A percentile compares a stretch with the other conserved stretches of the same genome.
Evolutionary conservation across 345 rosid species (phyloP).

Genomic region (Ceriops decandra): DNA sequence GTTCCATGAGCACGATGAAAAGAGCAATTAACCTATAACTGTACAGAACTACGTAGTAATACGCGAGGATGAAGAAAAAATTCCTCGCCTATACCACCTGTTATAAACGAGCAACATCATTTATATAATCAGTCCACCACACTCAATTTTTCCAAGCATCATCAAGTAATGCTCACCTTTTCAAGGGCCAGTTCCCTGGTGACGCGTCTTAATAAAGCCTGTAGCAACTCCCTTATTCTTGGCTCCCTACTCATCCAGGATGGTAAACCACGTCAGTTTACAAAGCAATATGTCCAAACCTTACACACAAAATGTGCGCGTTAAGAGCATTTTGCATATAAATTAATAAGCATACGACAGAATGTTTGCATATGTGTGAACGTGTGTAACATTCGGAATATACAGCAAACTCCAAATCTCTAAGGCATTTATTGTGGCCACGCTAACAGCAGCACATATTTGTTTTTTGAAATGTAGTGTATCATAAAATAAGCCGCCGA

Average conservation of each 20-base stretch:
- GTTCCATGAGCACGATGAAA: no score
- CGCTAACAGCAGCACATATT: no score
- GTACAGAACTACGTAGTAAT: constrained; percentile 7
- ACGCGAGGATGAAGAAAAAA: constrained; percentile 10
- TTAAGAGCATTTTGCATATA: no score
- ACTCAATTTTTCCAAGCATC: background rate
- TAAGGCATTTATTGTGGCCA: no score
- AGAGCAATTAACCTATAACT: constrained; percentile 2
- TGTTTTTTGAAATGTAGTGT: no score
- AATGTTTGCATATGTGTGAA: no score
- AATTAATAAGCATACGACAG: no score
- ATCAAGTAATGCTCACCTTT: constrained; percentile 28
- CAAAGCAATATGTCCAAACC: background rate
- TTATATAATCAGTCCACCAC: background rate
- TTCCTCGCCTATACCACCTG: constrained; percentile 8
- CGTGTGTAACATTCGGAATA: no score
- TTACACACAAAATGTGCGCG: background rate
- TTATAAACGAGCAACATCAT: background rate
- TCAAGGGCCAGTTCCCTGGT: constrained; percentile 60
- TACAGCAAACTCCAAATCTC: no score
- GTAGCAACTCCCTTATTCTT: constrained; percentile 72
- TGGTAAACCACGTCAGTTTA: background rate
- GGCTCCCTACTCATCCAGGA: constrained; percentile 61
- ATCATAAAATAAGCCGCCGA: no score
- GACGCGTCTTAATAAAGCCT: constrained; percentile 59